phyloP scores from a whole-genome alignment of 345 rosid species.

The Lumnitzera littorea region DNA sequence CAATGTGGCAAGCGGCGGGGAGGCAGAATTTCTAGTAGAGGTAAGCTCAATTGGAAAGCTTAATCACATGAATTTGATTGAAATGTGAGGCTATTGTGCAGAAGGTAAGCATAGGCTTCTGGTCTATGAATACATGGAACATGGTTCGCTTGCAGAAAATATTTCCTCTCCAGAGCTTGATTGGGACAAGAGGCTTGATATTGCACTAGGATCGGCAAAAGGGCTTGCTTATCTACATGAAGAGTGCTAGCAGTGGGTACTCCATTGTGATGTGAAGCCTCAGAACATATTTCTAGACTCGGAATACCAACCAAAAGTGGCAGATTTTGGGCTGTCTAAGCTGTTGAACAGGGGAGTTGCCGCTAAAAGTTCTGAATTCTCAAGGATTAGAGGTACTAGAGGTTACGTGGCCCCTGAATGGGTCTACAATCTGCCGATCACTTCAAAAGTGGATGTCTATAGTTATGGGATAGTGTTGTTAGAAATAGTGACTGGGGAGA shows the following conservation, averaged over 20 bases:
- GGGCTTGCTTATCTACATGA: conserved; percentile 37
- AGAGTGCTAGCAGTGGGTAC: conserved; percentile 32
- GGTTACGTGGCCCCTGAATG: conserved; percentile 31
- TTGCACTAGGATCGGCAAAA: conserved; percentile 16
- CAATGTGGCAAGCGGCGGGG: too few species aligned
- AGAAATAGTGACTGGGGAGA: conserved; percentile 22
- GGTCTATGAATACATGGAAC: too few species aligned
- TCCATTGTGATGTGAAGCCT: conserved; percentile 14
- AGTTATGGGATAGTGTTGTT: conserved; percentile 32
- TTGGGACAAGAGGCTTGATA: too few species aligned
- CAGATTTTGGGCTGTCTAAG: conserved; percentile 8
- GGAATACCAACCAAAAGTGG: too few species aligned
- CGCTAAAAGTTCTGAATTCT: neutral
- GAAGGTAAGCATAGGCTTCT: too few species aligned
- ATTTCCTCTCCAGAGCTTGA: too few species aligned
- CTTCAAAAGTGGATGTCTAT: conserved; percentile 36
- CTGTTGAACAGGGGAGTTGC: neutral
- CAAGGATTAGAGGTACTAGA: conserved; percentile 18
- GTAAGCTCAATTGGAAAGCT: too few species aligned
- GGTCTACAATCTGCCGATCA: conserved; percentile 16
- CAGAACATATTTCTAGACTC: too few species aligned
- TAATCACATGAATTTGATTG: too few species aligned
- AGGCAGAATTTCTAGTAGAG: too few species aligned
- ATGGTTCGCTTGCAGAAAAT: too few species aligned
- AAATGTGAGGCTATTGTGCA: too few species aligned